A percentile compares a stretch with the other conserved stretches of the same genome.
Evolutionary conservation across 2,329 filamentous ascomycete genomes (phyloP).

Genomic region (Alternaria ventricosa): DNA sequence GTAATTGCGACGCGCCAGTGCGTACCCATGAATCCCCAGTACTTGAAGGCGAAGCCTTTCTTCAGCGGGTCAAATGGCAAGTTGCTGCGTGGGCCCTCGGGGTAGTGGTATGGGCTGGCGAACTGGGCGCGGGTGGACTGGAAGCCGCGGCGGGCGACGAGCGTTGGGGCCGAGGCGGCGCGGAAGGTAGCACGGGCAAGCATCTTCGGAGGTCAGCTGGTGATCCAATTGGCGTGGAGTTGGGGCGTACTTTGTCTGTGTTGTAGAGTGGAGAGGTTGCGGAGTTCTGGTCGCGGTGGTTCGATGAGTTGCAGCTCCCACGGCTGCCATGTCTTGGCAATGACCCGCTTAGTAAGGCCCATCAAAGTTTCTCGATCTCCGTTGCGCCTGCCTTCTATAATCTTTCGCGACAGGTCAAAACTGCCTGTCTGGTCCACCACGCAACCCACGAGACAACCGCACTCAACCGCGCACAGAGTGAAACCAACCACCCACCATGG

Average conservation of each 20-base stretch:
- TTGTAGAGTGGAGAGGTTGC: conserved; percentile 34
- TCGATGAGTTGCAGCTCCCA: conserved; percentile 10
- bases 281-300: conserved; percentile 23
- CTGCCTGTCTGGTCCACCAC: neutral
- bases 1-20: conserved; percentile 36
- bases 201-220: conserved; percentile 69
- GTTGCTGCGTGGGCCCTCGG: conserved; percentile 93
- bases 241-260: conserved; percentile 38
- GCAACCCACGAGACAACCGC: neutral
- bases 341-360: neutral
- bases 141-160: conserved; percentile 91
- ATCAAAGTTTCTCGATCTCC: conserved; percentile 8
- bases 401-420: neutral
- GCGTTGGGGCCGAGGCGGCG: conserved; percentile 64
- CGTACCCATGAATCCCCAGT: conserved; percentile 79
- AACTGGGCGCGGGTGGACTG: conserved; percentile 85
- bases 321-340: conserved; percentile 4
- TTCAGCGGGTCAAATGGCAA: conserved; percentile 96
- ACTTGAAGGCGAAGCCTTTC: conserved; percentile 81
- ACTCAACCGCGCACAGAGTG: neutral
- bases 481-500: conserved; percentile 35
- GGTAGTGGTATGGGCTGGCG: conserved; percentile 95
- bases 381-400: neutral
- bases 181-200: conserved; percentile 71
- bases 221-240: conserved; percentile 30